Base-by-base conservation (phyloP, 768 basidiomycete species). In the Hypsizygus marmoreus region DNA sequence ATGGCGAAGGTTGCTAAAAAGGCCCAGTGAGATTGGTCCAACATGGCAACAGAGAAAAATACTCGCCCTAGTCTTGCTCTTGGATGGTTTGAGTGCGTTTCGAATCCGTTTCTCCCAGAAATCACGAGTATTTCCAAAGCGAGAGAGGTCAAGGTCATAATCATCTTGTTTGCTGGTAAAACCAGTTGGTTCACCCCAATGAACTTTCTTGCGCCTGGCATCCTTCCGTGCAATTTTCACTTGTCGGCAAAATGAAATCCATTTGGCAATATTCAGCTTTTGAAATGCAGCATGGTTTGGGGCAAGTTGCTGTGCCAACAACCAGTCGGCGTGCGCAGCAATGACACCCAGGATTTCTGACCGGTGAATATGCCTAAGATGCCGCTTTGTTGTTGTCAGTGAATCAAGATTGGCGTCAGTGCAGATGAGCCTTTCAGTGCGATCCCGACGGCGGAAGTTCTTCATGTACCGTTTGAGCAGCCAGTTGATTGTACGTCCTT, bases 321-420 rank as follows among this genome's bases (percentile, higher is more conserved):
- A 53, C 84, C 84, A 87, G 26, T 74, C 75, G 0, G 74, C 73
- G 7, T 86, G 81, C 8, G 72, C 66, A 9, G 80, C 82, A 48
- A 84, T 76, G 1, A 71, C 47, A 9, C 71, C 69, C 26, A 67
- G 58, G n/a, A 85, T 59, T 56, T 83, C 79, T 25, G 80, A 73
- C 22, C 45, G 68, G 34, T 80, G 70, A 20, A 85, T 61, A 44
- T 64, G 72, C 19, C 80, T 75, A 11, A 74, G 69, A 30, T 70
- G 67, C 19, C 77, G 71, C 11, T 69, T 68, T 25, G 60, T 65
- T 2, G 26, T 48, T 2, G 65, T 62, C 11, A 22, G 51, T 2
- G 67, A 64, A 0, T 51, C 54, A 1, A 66, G 65, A 22, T 66
- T 61, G 8, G 57, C 46, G 28, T 66, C 63, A 40, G 62, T 64